Evolutionary conservation across 139 green algal species (phyloP).

Genomic region (Ettlia oleoabundans): DNA sequence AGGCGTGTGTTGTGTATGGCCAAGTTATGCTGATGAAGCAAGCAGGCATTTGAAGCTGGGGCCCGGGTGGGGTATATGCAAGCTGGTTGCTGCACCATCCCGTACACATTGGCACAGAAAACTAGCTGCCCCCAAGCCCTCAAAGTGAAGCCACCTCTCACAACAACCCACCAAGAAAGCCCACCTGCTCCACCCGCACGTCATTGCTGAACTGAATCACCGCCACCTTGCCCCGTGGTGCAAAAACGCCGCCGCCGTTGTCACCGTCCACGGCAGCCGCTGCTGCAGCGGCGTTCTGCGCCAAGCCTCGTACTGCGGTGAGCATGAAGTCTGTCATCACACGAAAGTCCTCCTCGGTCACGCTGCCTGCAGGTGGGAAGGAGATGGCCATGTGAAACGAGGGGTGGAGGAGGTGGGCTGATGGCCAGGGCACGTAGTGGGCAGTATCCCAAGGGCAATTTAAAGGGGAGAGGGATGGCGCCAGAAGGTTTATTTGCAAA

Average conservation of each 20-base stretch:
- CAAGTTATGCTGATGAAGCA: background rate
- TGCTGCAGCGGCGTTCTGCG: background rate
- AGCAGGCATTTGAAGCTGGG: background rate
- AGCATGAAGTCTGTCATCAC: constrained; percentile 47
- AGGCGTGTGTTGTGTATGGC: too few species aligned
- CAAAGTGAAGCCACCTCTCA: background rate
- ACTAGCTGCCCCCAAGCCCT: too few species aligned
- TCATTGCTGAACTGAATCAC: constrained; percentile 81
- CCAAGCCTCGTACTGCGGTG: background rate
- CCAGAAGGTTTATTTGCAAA: too few species aligned
- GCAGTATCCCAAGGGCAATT: too few species aligned
- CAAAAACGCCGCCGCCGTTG: background rate
- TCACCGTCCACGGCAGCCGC: background rate
- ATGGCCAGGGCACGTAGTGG: background rate
- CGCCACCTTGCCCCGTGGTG: constrained; percentile 19
- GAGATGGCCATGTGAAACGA: background rate
- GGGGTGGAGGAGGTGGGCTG: background rate
- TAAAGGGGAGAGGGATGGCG: too few species aligned
- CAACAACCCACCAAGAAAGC: background rate
- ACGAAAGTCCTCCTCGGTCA: constrained; percentile 45
- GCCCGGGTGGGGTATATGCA: too few species aligned
- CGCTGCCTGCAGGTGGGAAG: background rate
- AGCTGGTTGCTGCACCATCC: too few species aligned
- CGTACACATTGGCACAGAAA: too few species aligned
- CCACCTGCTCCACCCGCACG: constrained; percentile 58